Conservation (phyloP, 2,329 filamentous ascomycete genomes). For the Beauveria bassiana region DNA sequence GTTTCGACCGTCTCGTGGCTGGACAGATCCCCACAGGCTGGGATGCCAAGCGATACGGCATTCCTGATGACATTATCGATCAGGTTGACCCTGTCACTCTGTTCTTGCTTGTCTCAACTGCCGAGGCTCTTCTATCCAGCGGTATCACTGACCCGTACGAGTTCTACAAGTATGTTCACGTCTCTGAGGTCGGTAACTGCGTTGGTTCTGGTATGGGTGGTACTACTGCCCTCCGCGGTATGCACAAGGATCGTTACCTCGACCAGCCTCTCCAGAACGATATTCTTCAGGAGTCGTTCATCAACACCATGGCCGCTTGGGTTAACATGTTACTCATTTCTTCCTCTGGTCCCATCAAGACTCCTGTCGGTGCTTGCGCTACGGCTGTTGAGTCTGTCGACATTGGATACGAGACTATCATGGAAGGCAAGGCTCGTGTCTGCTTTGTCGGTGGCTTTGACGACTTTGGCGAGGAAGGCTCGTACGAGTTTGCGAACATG, state of each 20-base stretch:
- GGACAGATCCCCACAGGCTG: constrained; percentile 96
- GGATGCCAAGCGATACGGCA: constrained; percentile 92
- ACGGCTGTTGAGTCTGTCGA: constrained; percentile 96
- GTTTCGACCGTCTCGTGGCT: constrained; percentile 94
- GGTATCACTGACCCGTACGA: constrained; percentile 99
- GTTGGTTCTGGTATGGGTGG: constrained; percentile 98
- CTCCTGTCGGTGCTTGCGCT: constrained; percentile 92
- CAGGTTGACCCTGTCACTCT: constrained; percentile 96
- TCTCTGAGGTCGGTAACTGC: constrained; percentile 97
- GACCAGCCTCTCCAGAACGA: constrained; percentile 98
- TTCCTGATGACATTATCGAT: constrained; percentile 94
- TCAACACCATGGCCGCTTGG: constrained; percentile 99
- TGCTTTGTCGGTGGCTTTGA: constrained; percentile 98
- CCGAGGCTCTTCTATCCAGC: constrained; percentile 80
- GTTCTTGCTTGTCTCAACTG: constrained; percentile 88
- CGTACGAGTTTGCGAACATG: constrained; percentile 99
- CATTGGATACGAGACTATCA: constrained; percentile 96
- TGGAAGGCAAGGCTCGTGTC: constrained; percentile 94
- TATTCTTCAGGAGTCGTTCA: constrained; percentile 98
- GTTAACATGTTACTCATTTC: constrained; percentile 98
- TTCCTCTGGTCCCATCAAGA: constrained; percentile 97
- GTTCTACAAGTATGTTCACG: constrained; percentile 99
- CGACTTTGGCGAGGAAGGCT: constrained; percentile 98
- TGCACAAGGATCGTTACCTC: constrained; percentile 97
- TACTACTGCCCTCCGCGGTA: constrained; percentile 81